Evolutionary conservation across 345 rosid genomes (phyloP), one percentile per base, ranked within the genome.

Genomic region (Pistacia integerrima): DNA sequence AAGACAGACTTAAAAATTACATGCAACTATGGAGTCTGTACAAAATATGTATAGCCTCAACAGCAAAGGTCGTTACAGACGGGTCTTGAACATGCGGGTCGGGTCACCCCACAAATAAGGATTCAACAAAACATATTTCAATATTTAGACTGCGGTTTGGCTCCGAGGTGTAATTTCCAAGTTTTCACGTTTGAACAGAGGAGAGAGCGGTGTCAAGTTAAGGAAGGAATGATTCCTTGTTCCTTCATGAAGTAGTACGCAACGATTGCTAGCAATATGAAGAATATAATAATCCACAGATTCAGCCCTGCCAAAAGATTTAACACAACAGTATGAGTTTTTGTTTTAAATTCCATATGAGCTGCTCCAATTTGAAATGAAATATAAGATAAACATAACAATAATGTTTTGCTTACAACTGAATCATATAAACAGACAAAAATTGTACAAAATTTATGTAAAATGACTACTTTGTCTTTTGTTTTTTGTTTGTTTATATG

Each of bases 231-330:
- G 62, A 72, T 76, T 76, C 78, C 73, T 67, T 73, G 74, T 16
- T 72, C 79, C 85, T 71, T 87, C 83, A 81, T 35, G 70, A 83
- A 25, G 25, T 25, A 72, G 52, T 82, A 84, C 12, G 67, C 78
- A 49, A 84, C 85, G 35, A 89, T 73, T 36, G 90, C 85, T 22
- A 85, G 75, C 8, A 85, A 46, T 18, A 85, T 52, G 52, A 87
- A 30, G 35, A 87, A 52, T 41, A 89, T 74, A 41, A 84, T 77
- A 57, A 85, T 62, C 89, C 84, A 81, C 60, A 80, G 35, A 70
- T 77, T 80, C 46, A 64, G 64, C 28, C 81, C 92, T 87, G 90
- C 76, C 80, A 64, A 41, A 71, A 44, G 14, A 78, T 13, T 11
- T 6, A 30, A 6, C 44, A 25, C 5, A 16, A 12, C 16, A 67